Conservation (phyloP, 73 alveolate species). For the Paramecium bursaria region DNA sequence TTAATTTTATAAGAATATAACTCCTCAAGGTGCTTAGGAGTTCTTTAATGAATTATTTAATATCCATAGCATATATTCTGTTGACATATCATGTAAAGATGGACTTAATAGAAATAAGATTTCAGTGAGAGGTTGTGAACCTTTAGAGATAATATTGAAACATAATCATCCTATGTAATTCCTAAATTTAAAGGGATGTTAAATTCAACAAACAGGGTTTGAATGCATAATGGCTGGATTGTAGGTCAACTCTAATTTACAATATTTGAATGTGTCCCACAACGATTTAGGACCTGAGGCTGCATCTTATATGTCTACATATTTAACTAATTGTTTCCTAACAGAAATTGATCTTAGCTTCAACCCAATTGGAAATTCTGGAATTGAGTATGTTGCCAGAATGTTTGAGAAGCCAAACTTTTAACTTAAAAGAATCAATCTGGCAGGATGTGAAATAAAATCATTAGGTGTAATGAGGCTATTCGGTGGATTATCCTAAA, state of each 20-base stretch:
- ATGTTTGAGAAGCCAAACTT: constrained; percentile 24
- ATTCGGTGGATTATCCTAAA: constrained; percentile 1
- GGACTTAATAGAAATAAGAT: constrained; percentile 69
- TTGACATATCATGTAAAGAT: constrained; percentile 67
- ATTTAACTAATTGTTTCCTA: neutral
- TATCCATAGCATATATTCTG: constrained; percentile 23
- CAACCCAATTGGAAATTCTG: constrained; percentile 51
- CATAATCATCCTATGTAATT: constrained; percentile 45
- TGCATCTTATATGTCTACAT: neutral
- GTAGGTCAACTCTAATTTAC: constrained; percentile 20
- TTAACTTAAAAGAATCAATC: constrained; percentile 36
- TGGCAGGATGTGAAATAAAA: constrained; percentile 62
- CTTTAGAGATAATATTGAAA: constrained; percentile 40
- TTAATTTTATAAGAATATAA: no score
- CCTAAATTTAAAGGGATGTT: constrained; percentile 58
- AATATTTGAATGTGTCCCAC: constrained; percentile 52
- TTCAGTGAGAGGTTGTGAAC: constrained; percentile 59
- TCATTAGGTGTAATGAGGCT: constrained; percentile 23
- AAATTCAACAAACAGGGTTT: constrained; percentile 57
- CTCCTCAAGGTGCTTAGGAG: constrained; percentile 65
- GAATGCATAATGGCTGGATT: constrained; percentile 61
- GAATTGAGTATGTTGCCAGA: constrained; percentile 34
- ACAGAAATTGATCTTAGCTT: constrained; percentile 40
- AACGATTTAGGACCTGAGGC: constrained; percentile 51
- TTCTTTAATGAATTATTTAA: constrained; percentile 46